These are phyloP conservation scores for Aspergillus sclerotialis DNA, from an alignment of 2,329 filamentous ascomycete species.

Conservation along the genomic window DNA sequence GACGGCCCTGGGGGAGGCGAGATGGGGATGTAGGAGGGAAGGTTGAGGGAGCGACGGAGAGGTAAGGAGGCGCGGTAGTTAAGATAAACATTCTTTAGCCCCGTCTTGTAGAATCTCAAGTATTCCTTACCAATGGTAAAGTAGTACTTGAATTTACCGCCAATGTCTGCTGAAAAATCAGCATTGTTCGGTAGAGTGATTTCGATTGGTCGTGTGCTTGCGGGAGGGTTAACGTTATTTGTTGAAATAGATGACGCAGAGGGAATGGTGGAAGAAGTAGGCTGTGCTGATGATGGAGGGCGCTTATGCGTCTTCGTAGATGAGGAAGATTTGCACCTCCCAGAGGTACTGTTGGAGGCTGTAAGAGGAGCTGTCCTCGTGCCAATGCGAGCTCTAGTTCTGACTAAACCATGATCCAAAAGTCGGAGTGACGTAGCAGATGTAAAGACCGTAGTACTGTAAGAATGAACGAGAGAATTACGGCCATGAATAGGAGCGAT, in stretches of 20 bases:
- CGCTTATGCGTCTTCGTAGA: conserved; percentile 12
- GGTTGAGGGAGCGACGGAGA: conserved; percentile 22
- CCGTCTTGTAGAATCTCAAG: conserved; percentile 78
- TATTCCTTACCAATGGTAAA: conserved; percentile 64
- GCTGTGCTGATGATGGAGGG: conserved; percentile 13
- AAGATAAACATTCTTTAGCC: conserved; percentile 64
- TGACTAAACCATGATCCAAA: too few relatives aligned
- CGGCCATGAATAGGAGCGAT: background rate
- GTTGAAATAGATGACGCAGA: conserved; percentile 13
- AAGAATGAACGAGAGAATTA: background rate
- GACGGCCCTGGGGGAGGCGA: conserved; percentile 17
- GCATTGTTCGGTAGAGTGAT: conserved; percentile 56
- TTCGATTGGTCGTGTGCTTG: conserved; percentile 63
- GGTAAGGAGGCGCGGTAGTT: conserved; percentile 48
- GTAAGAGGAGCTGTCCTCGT: background rate
- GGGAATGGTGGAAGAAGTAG: conserved; percentile 7
- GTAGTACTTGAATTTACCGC: conserved; percentile 24
- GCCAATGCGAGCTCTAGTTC: too few relatives aligned
- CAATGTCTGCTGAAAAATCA: conserved; percentile 35
- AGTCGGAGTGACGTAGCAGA: too few relatives aligned
- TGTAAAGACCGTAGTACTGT: too few relatives aligned
- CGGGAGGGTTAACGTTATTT: conserved; percentile 59
- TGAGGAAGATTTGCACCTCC: conserved; percentile 5
- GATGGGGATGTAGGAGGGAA: conserved; percentile 27
- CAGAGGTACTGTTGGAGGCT: conserved; percentile 2